phyloP scores from a whole-genome alignment of 1,284 basidiomycete species.

The Cerrena zonata region DNA sequence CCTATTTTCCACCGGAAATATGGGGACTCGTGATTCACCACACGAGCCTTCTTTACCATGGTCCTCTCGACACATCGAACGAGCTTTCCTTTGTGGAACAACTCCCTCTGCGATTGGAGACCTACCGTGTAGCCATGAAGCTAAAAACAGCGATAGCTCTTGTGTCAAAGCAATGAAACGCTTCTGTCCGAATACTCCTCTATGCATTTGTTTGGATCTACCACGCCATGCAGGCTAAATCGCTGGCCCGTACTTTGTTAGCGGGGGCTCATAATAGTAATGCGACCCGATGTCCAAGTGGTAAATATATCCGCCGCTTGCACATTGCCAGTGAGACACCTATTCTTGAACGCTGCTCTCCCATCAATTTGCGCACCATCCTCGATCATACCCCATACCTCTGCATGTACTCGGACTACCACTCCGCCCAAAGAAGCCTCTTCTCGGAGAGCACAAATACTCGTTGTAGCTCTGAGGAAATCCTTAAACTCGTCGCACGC shows the following conservation, averaged over 20 bases:
- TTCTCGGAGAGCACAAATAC: constrained; percentile 40
- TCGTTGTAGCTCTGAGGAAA: constrained; percentile 43
- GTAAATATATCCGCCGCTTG: constrained; percentile 53
- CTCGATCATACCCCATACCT: constrained; percentile 57
- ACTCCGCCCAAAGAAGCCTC: constrained; percentile 51
- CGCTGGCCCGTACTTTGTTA: constrained; percentile 49
- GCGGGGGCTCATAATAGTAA: constrained; percentile 34
- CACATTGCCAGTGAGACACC: constrained; percentile 70
- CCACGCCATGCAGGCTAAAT: constrained; percentile 50
- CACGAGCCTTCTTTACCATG: constrained; percentile 38
- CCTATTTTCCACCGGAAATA: constrained; percentile 49
- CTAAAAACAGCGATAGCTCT: constrained; percentile 46
- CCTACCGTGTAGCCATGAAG: constrained; percentile 43
- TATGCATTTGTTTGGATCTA: constrained; percentile 69
- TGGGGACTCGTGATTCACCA: constrained; percentile 57
- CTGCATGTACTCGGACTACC: constrained; percentile 56
- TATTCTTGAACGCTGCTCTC: constrained; percentile 58
- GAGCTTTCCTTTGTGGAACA: constrained; percentile 46
- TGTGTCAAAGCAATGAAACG: constrained; percentile 53
- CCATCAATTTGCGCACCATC: constrained; percentile 59
- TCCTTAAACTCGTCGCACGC: constrained; percentile 53
- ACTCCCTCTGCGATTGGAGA: constrained; percentile 32
- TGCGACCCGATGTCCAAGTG: constrained; percentile 35
- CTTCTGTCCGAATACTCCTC: constrained; percentile 45
- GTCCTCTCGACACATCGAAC: constrained; percentile 42